phyloP scores from a whole-genome alignment of 2,329 filamentous ascomycete species.

The Sporothrix mexicana region DNA sequence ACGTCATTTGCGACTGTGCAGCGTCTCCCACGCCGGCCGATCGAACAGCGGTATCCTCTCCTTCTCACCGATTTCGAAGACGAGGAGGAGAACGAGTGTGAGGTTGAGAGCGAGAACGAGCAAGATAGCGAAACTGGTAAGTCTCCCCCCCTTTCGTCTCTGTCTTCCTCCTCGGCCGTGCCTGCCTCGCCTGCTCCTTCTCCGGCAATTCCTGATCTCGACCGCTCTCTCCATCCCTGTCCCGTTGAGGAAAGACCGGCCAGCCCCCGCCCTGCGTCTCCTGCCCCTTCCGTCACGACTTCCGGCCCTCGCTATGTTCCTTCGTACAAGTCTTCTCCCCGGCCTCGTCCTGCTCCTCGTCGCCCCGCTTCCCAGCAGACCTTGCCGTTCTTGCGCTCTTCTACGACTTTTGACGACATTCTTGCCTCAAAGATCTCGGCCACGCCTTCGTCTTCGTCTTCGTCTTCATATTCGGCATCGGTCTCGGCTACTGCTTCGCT shows the following conservation, averaged over 20 bases:
- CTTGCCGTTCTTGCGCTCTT: not conserved
- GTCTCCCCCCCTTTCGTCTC: not conserved
- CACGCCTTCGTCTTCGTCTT: not conserved
- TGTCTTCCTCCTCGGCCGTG: not conserved
- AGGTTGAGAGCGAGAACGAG: too few species aligned
- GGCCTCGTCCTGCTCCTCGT: not conserved
- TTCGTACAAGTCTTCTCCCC: not conserved
- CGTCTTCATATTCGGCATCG: not conserved
- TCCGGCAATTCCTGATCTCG: not conserved
- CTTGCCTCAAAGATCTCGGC: not conserved
- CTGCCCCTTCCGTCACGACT: not conserved
- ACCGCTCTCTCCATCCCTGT: not conserved
- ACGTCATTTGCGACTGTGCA: not conserved
- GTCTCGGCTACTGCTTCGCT: too few species aligned
- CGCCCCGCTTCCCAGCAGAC: not conserved
- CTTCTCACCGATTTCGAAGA: not conserved
- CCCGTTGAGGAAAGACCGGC: too few species aligned
- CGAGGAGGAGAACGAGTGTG: not conserved
- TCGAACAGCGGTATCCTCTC: not conserved
- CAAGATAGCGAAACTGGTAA: not conserved
- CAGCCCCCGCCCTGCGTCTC: too few species aligned
- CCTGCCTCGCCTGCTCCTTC: not conserved
- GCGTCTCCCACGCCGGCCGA: not conserved
- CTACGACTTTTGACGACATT: slow-evolving; percentile 10
- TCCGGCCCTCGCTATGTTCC: slow-evolving; percentile 12